Percentiles rank a stretch among this genome's conserved stretches.
phyloP scores from a whole-genome alignment of 129 eudicot genomes.

The Flaveria brownii region DNA sequence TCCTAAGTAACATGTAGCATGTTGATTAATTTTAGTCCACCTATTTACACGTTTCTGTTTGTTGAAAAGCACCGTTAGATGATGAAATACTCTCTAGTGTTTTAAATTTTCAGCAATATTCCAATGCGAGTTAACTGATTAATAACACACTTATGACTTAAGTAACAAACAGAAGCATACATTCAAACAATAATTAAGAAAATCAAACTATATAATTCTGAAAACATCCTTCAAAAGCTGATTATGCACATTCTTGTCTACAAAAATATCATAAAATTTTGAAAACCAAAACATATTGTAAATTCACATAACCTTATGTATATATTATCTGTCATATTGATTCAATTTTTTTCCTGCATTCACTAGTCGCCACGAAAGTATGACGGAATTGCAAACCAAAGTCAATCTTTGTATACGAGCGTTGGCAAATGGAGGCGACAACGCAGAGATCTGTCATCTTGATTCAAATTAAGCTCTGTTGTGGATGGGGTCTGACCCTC shows the following conservation, averaged over 20 bases:
- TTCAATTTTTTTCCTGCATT: constrained; percentile 7
- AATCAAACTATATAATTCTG: constrained; percentile 23
- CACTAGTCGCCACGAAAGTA: too few species aligned
- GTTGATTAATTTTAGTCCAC: background rate
- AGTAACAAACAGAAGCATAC: background rate
- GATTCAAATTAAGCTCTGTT: constrained; percentile 49
- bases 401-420: too few species aligned
- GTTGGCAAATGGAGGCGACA: too few species aligned
- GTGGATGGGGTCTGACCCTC: constrained; percentile 92
- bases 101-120: background rate
- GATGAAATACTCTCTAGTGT: background rate
- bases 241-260: constrained; percentile 42
- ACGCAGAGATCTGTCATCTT: constrained; percentile 3
- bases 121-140: background rate
- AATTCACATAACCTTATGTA: constrained; percentile 28
- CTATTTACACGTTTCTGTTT: background rate
- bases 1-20: too few species aligned
- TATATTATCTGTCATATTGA: background rate
- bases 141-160: background rate
- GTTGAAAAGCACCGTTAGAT: background rate
- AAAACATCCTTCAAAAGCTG: constrained; percentile 31
- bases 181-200: background rate
- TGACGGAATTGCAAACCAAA: too few species aligned
- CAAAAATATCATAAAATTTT: constrained; percentile 29
- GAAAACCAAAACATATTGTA: constrained; percentile 15